Base-by-base conservation (phyloP, 108 stramenopile genomes). In the Chaetoceros muelleri region DNA sequence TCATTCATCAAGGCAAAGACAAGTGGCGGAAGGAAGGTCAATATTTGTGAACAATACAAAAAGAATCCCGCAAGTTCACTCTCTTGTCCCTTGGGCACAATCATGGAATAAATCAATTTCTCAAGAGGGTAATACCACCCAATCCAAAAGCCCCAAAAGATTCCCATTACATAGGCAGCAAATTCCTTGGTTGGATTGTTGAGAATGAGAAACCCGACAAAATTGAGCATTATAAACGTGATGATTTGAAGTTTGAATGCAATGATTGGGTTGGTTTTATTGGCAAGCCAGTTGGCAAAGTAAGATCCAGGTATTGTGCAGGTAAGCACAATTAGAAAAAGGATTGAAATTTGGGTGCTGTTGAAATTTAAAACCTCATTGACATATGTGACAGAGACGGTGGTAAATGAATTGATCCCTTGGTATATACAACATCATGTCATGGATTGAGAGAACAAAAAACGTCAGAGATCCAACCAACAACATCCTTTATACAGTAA, bases 311-410 rank as follows among this genome's bases (percentile, higher is more conserved):
- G 65, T 19, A 65, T 49, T 30, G 48, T 26, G 26, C 5, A 48
- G 1, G 49, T 24, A 40, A 65, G 16, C 24, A 45, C 24, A 13
- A 59, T 24, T 2, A 65, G 47, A 30, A 65, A 34, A 23, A 50
- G 18, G 10, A 58, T 48, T 2, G 7, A 13, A 17, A 50, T 50
- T 57, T 58, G 53, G 0, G 57, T 59, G 30, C 28, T 10, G 3
- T 5, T 26, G 44, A 64, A 46, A 3, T 46, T 10, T 7, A 64
- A 24, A 13, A 56, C 54, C 17, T 64, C 55, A 16, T 23, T 52
- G n/a, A 48, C 21, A 55, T 56, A 64, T 28, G 62, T 64, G 8
- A 64, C 45, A 20, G 53, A 44, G 23, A 64, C 48, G 3, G 62
- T 46, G 34, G 44, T 28, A 28, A 64, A 64, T 26, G 53, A 28